phyloP scores from a whole-genome alignment of 352 stramenopile species.

The Globisporangium paddicum region DNA sequence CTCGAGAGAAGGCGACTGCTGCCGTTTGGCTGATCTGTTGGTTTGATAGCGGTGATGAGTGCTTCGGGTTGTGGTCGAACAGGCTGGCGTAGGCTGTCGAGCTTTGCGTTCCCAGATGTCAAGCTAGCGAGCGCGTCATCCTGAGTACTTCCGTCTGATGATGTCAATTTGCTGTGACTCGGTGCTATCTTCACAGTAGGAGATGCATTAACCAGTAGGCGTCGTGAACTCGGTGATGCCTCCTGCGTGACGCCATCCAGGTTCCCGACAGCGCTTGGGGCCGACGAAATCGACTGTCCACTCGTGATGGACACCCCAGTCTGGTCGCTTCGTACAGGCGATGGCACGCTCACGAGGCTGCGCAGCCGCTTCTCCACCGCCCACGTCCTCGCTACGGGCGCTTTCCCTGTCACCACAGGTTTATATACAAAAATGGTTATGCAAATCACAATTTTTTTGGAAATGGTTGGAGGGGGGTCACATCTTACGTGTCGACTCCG shows the following conservation, averaged over 20 bases:
- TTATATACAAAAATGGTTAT: not conserved
- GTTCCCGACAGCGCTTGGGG: constrained; percentile 2
- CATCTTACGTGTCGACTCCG: not conserved
- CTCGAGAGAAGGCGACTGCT: constrained; percentile 3
- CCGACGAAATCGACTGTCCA: constrained; percentile 5
- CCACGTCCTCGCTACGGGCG: constrained; percentile 40
- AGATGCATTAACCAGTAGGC: not conserved
- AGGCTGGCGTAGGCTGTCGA: constrained; percentile 6
- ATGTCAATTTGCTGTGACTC: not conserved
- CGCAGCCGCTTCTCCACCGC: constrained; percentile 51
- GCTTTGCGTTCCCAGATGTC: not conserved
- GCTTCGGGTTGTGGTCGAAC: not conserved
- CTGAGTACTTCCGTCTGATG: not conserved
- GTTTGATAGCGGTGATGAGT: too few relatives aligned
- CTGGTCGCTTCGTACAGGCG: constrained; percentile 23
- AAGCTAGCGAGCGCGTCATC: constrained; percentile 11
- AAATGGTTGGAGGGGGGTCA: not conserved
- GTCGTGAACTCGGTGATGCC: not conserved
- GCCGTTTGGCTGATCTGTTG: not conserved
- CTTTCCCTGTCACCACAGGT: not conserved
- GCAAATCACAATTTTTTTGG: too few relatives aligned
- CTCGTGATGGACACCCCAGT: not conserved
- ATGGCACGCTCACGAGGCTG: constrained; percentile 36
- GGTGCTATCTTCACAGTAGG: not conserved
- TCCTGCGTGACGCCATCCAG: constrained; percentile 5